These are phyloP conservation scores for Stagonosporopsis rhizophila DNA, from an alignment of 2,329 filamentous ascomycete species.

Conservation along the genomic window DNA sequence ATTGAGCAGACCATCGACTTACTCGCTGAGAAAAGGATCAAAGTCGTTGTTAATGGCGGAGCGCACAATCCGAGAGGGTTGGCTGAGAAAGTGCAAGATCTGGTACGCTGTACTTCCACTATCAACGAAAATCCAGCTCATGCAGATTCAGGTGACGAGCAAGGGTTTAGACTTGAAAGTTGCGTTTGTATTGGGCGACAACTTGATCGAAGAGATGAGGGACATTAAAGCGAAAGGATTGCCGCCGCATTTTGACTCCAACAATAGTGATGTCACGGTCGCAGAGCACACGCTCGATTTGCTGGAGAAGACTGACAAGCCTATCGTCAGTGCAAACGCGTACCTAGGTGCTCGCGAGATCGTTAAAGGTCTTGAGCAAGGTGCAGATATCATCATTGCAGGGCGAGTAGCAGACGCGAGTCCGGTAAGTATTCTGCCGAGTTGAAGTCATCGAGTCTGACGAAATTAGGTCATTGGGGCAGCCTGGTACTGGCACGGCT, in stretches of 20 bases:
- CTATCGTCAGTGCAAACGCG: constrained; percentile 57
- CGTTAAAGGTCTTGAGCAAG: constrained; percentile 37
- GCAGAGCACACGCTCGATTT: constrained; percentile 50
- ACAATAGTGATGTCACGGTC: constrained; percentile 48
- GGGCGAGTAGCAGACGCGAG: constrained; percentile 45
- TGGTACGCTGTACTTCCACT: constrained; percentile 43
- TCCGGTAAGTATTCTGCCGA: constrained; percentile 28
- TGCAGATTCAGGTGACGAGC: constrained; percentile 37
- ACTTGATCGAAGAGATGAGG: constrained; percentile 49
- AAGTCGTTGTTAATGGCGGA: constrained; percentile 64
- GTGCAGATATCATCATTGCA: constrained; percentile 46
- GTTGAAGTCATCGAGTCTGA: not conserved
- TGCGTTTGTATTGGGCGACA: constrained; percentile 56
- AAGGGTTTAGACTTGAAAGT: constrained; percentile 51
- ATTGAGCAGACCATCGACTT: constrained; percentile 56
- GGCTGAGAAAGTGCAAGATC: constrained; percentile 53
- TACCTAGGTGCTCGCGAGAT: constrained; percentile 59
- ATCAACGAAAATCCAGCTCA: not conserved
- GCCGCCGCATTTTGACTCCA: constrained; percentile 53
- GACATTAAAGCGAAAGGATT: constrained; percentile 43
- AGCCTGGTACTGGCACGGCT: constrained; percentile 64
- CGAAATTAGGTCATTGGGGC: constrained; percentile 58
- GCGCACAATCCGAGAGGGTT: constrained; percentile 62
- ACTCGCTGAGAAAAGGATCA: constrained; percentile 59
- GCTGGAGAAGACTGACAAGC: constrained; percentile 45